phyloP scores from a whole-genome alignment of 768 basidiomycete species.

The Fibroporia radiculosa region DNA sequence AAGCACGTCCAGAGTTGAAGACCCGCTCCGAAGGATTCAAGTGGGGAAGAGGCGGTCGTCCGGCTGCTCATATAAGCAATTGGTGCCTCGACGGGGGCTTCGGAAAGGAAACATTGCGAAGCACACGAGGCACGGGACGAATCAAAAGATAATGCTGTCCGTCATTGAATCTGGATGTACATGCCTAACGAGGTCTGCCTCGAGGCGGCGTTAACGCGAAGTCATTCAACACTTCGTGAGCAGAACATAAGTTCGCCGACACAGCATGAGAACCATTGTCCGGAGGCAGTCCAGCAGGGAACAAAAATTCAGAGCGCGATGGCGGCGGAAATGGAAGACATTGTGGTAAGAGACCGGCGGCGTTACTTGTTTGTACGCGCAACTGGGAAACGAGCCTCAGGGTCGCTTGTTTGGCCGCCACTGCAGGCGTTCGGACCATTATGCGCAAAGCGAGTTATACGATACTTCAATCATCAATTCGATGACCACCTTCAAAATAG shows the following conservation, averaged over 20 bases:
- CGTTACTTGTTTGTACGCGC: too few relatives aligned
- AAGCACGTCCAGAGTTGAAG: not conserved
- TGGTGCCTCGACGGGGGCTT: not conserved
- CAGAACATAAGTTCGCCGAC: not conserved
- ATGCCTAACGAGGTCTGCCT: conserved; percentile 6
- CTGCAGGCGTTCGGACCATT: too few relatives aligned
- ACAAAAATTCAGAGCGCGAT: not conserved
- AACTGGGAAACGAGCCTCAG: too few relatives aligned
- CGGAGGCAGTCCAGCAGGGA: not conserved
- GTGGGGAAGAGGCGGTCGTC: not conserved
- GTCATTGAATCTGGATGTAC: not conserved
- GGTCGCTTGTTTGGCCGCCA: too few relatives aligned
- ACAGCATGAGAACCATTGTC: not conserved
- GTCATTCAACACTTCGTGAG: conserved; percentile 4
- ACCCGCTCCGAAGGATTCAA: not conserved
- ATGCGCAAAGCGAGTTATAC: too few relatives aligned
- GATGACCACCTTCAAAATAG: too few relatives aligned
- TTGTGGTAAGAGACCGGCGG: too few relatives aligned
- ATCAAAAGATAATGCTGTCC: conserved; percentile 5
- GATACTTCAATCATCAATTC: too few relatives aligned
- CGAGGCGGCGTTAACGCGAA: conserved; percentile 6
- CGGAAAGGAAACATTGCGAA: too few relatives aligned
- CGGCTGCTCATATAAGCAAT: conserved; percentile 1
- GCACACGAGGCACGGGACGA: conserved; percentile 11
- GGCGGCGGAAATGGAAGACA: too few relatives aligned